phyloP scores from a whole-genome alignment of 1,139 yeast species.

The Taphrina communis region DNA sequence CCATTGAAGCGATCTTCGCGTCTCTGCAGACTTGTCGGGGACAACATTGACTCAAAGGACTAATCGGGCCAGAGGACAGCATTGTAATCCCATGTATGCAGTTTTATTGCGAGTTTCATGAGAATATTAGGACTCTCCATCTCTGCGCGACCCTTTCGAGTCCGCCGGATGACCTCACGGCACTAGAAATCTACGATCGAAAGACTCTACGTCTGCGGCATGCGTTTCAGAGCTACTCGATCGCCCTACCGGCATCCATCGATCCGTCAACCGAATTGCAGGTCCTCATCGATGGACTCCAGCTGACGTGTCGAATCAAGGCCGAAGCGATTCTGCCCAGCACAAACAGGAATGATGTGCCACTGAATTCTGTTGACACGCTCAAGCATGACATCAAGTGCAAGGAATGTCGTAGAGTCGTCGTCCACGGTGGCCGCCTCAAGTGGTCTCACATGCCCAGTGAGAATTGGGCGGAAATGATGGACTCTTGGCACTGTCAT shows the following conservation, averaged over 20 bases:
- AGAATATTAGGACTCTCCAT: conserved; percentile 21
- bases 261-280: background rate
- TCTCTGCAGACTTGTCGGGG: too few relatives aligned
- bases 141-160: conserved; percentile 8
- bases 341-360: conserved; percentile 21
- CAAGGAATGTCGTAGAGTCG: background rate
- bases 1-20: background rate
- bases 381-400: conserved; percentile 4
- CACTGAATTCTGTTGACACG: conserved; percentile 1
- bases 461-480: conserved; percentile 90
- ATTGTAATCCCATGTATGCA: conserved; percentile 23
- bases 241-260: conserved; percentile 33
- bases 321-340: conserved; percentile 9
- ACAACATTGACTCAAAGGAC: too few relatives aligned
- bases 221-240: conserved; percentile 23
- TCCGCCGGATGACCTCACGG: conserved; percentile 11
- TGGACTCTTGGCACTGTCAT: conserved; percentile 99
- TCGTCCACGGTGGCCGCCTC: background rate
- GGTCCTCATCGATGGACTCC: background rate
- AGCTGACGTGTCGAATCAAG: background rate
- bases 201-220: conserved; percentile 34
- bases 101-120: conserved; percentile 33
- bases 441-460: conserved; percentile 74
- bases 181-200: conserved; percentile 26
- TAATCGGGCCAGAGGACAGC: background rate